Percentiles rank a stretch among this genome's conserved stretches.
Conservation (phyloP, 2,329 filamentous ascomycete genomes). For the Cercospora sp. region DNA sequence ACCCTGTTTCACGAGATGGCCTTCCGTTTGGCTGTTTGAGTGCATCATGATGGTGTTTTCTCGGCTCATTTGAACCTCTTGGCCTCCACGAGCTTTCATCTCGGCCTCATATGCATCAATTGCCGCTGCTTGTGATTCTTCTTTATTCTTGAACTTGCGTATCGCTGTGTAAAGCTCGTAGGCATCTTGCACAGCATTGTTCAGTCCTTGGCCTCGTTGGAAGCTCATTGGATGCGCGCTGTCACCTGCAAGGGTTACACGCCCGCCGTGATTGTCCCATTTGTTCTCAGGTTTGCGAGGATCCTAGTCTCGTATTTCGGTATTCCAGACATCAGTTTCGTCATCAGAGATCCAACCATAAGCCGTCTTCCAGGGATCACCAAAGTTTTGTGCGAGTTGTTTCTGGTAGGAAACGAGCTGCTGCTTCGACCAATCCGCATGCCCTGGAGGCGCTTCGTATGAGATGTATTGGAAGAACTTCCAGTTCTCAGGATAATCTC, state of each 20-base stretch:
- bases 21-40: not conserved
- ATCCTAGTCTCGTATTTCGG: constrained; percentile 23
- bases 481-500: constrained; percentile 15
- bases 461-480: constrained; percentile 20
- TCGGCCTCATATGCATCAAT: constrained; percentile 12
- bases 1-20: constrained; percentile 8
- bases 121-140: not conserved
- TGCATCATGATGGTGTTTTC: constrained; percentile 14
- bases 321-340: constrained; percentile 5
- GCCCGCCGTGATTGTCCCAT: constrained; percentile 32
- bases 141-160: not conserved
- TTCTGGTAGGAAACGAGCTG: constrained; percentile 13
- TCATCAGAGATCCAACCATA: constrained; percentile 14
- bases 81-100: constrained; percentile 19
- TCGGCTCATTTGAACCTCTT: constrained; percentile 15
- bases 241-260: constrained; percentile 39
- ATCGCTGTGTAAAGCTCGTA: constrained; percentile 5
- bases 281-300: constrained; percentile 18
- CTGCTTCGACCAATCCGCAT: constrained; percentile 10
- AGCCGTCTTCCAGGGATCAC: constrained; percentile 14
- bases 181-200: constrained; percentile 45
- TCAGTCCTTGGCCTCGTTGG: constrained; percentile 47
- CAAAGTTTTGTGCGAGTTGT: constrained; percentile 11
- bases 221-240: constrained; percentile 50
- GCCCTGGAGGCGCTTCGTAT: constrained; percentile 15